phyloP scores from a whole-genome alignment of 1,284 basidiomycete species.

The Pyrrhoderma lamaoense region DNA sequence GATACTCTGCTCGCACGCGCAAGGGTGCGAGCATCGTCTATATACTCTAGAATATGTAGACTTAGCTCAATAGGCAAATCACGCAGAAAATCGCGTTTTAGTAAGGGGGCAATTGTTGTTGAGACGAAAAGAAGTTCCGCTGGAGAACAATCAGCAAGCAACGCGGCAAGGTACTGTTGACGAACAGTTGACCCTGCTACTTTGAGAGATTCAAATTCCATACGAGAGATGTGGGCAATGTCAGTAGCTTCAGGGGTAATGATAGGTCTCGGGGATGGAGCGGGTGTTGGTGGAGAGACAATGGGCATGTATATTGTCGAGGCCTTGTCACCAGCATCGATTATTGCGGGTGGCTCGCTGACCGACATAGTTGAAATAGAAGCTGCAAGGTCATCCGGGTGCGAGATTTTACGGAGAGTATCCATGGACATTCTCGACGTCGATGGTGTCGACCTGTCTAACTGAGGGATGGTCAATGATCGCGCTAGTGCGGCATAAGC shows the following conservation, averaged over 20 bases:
- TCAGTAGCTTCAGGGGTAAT: constrained; percentile 24
- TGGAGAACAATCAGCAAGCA: constrained; percentile 61
- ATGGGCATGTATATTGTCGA: constrained; percentile 48
- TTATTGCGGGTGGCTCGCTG: not conserved
- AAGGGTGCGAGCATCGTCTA: constrained; percentile 78
- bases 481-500: not conserved
- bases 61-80: constrained; percentile 82
- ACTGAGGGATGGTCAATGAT: no score
- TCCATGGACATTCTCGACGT: not conserved
- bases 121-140: constrained; percentile 79
- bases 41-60: constrained; percentile 73
- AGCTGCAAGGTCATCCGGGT: not conserved
- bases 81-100: constrained; percentile 82
- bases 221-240: constrained; percentile 26
- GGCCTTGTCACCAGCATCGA: constrained; percentile 8
- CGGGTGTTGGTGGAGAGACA: constrained; percentile 60
- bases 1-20: constrained; percentile 70
- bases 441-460: not conserved
- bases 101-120: constrained; percentile 65
- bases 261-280: constrained; percentile 49
- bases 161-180: constrained; percentile 51
- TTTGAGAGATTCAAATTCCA: constrained; percentile 32
- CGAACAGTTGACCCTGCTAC: constrained; percentile 37
- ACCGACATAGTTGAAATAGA: constrained; percentile 5
- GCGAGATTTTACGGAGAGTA: not conserved